Conservation (phyloP, 1,139 yeast genomes). For the Geotrichum carabidarum region DNA sequence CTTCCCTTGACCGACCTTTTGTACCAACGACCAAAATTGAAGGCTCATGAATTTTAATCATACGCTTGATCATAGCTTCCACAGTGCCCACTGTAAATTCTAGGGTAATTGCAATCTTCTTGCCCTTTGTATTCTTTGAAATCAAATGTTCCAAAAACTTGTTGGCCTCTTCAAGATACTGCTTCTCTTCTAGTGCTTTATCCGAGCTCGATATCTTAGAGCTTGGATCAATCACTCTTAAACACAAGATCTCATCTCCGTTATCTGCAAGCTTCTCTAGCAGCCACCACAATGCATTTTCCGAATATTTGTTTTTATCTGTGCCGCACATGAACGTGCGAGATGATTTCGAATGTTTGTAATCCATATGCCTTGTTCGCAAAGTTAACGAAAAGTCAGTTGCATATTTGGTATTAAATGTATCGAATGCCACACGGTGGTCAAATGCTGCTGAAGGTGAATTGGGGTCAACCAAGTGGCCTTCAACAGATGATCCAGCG, state of each 20-base stretch:
- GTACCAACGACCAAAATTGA: slow-evolving; percentile 64
- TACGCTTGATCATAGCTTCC: slow-evolving; percentile 49
- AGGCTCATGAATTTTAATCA: slow-evolving; percentile 57
- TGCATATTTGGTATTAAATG: slow-evolving; percentile 43
- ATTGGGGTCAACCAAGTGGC: slow-evolving; percentile 13
- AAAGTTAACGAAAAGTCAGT: slow-evolving; percentile 45
- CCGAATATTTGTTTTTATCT: slow-evolving; percentile 53
- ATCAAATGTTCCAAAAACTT: slow-evolving; percentile 43
- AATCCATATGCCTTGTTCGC: slow-evolving; percentile 54
- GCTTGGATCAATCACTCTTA: slow-evolving; percentile 51
- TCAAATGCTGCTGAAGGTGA: slow-evolving; percentile 24
- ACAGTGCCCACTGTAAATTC: slow-evolving; percentile 63
- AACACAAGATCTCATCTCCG: slow-evolving; percentile 60
- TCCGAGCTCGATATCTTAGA: slow-evolving; percentile 25
- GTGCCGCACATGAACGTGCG: slow-evolving; percentile 61
- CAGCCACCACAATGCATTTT: slow-evolving; percentile 61
- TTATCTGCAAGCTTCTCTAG: slow-evolving; percentile 57
- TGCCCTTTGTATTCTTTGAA: slow-evolving; percentile 38
- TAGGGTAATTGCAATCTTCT: slow-evolving; percentile 45
- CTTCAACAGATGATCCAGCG: slow-evolving; percentile 3
- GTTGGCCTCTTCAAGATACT: slow-evolving; percentile 40
- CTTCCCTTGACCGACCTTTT: slow-evolving; percentile 42
- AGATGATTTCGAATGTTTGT: slow-evolving; percentile 51
- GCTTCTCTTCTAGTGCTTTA: slow-evolving; percentile 34
- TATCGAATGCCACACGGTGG: slow-evolving; percentile 51